Evolutionary conservation across 164 flowering plant species (phyloP), one percentile per base, ranked within the genome.

Genomic region (Berberis thunbergii): DNA sequence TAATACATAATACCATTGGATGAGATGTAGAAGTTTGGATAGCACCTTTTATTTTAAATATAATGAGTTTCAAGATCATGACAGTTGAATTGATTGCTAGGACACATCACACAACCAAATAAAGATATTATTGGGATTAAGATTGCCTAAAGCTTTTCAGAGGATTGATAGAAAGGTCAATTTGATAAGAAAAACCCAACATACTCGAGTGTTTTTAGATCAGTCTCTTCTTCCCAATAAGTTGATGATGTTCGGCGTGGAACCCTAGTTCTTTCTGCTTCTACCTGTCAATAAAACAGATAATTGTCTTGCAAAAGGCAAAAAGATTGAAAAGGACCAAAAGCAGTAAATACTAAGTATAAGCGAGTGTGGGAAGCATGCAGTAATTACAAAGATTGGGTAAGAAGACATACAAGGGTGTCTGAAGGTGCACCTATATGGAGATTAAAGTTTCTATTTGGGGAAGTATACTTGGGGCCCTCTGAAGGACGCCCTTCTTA

Each of bases 191-290:
- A 39, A 50, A 60, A 60, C 9, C 56, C 13, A 61, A 74, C 97
- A 74, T 91, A 95, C 99, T 89, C 97, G 7, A 95, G 94, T 49
- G 86, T 75, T 82, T 82, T 94, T 68, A 94, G 73, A 76, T 95
- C 99, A 59, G 83, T 60, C 45, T 95, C 99, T 64, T 89, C 97
- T 68, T 91, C 97, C 99, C 99, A 91, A 7, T 41, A 41, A 62
- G 88, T 73, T 44, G 96, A 62, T 54, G 97, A 86, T 45, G 83
- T 74, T 12, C 94, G 87, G 39, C 97, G 97, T 45, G 93, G 73
- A 65, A 73, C 78, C 73, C 82, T 88, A 68, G 75, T 84, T 75
- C 87, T 83, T 79, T 95, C 99, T 58, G 81, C 91, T 79, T 95
- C 99, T 49, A 75, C 81, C 99, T 95, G 83, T 67, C 41, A 26